Evolutionary conservation across 2,329 filamentous ascomycete species (phyloP).

Genomic region (Talaromyces sp.): DNA sequence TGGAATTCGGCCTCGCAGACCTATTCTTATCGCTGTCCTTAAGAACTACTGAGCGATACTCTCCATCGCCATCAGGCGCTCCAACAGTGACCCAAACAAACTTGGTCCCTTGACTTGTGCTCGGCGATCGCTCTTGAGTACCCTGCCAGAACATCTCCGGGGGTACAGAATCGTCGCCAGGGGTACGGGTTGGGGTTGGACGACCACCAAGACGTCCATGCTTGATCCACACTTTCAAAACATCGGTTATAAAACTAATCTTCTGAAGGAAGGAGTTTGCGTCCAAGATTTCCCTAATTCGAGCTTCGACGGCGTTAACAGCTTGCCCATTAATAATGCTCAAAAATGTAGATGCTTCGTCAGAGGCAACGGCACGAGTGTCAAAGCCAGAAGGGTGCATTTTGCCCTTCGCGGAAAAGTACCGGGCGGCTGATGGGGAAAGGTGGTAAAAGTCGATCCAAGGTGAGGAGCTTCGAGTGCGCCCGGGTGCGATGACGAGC

Average conservation of each 20-base stretch:
- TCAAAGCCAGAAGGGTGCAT: constrained; percentile 49
- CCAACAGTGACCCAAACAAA: constrained; percentile 57
- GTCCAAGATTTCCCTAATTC: constrained; percentile 46
- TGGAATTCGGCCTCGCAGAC: constrained; percentile 21
- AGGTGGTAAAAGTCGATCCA: constrained; percentile 55
- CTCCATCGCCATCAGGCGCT: constrained; percentile 50
- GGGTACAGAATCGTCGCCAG: constrained; percentile 18
- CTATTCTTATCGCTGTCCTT: constrained; percentile 26
- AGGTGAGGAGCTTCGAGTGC: constrained; percentile 41
- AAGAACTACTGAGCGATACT: constrained; percentile 44
- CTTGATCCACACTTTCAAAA: constrained; percentile 45
- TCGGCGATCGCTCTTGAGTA: constrained; percentile 42
- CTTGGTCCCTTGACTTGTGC: constrained; percentile 51
- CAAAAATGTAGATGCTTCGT: constrained; percentile 45
- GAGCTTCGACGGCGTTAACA: constrained; percentile 37
- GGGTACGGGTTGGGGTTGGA: constrained; percentile 15
- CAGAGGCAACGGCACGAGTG: constrained; percentile 44
- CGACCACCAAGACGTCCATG: constrained; percentile 42
- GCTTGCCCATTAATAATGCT: constrained; percentile 42
- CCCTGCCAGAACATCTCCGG: constrained; percentile 46
- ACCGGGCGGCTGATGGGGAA: constrained; percentile 48
- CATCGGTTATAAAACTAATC: constrained; percentile 44
- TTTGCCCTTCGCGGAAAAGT: constrained; percentile 44
- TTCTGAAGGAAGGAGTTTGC: constrained; percentile 50
- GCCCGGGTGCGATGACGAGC: constrained; percentile 48